A percentile compares a stretch with the other conserved stretches of the same genome.
These are phyloP conservation scores for Lepidium campestre DNA, from an alignment of 441 rosid species.

Conservation along the genomic window DNA sequence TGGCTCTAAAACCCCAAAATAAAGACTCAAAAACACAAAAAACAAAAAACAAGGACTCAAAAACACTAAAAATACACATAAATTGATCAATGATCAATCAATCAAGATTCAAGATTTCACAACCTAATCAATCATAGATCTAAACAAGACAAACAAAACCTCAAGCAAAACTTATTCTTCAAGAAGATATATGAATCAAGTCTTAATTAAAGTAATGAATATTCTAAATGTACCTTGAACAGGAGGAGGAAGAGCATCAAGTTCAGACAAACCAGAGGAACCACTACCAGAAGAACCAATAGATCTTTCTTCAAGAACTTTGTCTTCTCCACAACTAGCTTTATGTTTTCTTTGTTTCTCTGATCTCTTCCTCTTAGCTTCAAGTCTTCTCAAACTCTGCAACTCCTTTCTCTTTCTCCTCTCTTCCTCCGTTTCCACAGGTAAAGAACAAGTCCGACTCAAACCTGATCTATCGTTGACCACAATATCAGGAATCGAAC, in stretches of 20 bases:
- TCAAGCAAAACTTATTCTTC: not conserved
- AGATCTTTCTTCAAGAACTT: constrained; percentile 28
- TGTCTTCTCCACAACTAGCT: constrained; percentile 25
- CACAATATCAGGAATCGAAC: constrained; percentile 59
- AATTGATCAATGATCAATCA: too few relatives aligned
- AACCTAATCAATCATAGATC: not conserved
- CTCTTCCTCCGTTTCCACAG: constrained; percentile 61
- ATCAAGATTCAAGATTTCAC: not conserved
- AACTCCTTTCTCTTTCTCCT: constrained; percentile 76
- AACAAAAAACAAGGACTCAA: not conserved
- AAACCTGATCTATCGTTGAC: constrained; percentile 40
- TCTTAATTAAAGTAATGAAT: not conserved
- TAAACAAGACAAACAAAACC: not conserved
- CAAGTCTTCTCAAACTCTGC: constrained; percentile 71
- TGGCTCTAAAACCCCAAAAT: not conserved
- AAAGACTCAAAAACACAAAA: not conserved
- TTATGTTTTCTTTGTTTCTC: constrained; percentile 56
- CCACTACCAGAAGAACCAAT: constrained; percentile 29
- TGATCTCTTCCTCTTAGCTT: constrained; percentile 78
- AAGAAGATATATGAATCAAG: not conserved
- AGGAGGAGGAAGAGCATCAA: constrained; percentile 17
- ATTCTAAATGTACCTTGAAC: constrained; percentile 20
- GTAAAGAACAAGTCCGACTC: constrained; percentile 60
- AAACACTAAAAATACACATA: not conserved
- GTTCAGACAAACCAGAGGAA: constrained; percentile 28